Evolutionary conservation across 306 rosid species (phyloP).

Genomic region (Medicago ruthenica): DNA sequence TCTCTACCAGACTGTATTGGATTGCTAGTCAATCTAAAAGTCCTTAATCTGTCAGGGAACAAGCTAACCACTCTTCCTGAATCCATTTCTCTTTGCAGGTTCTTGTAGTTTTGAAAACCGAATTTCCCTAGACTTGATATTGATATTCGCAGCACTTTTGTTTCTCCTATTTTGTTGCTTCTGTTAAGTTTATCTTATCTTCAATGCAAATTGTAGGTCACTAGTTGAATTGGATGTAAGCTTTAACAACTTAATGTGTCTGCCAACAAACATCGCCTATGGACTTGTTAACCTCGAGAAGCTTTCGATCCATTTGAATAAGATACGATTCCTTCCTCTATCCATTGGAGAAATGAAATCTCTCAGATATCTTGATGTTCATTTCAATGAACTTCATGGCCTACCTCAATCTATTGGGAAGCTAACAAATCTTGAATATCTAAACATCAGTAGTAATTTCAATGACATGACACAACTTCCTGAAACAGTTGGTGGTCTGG

Average conservation of each 20-base stretch:
- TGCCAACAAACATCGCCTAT: slow-evolving; percentile 56
- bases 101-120: background rate
- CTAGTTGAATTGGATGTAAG: slow-evolving; percentile 58
- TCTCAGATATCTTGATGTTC: slow-evolving; percentile 59
- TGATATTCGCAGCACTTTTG: slow-evolving; percentile 4
- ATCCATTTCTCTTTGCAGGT: slow-evolving; percentile 62
- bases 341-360: slow-evolving; percentile 65
- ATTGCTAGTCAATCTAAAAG: slow-evolving; percentile 52
- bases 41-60: slow-evolving; percentile 55
- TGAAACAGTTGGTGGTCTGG: slow-evolving; percentile 54
- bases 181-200: slow-evolving; percentile 19
- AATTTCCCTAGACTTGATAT: background rate
- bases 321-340: slow-evolving; percentile 56
- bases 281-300: slow-evolving; percentile 56
- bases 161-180: slow-evolving; percentile 4
- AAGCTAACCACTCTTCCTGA: slow-evolving; percentile 56
- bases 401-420: slow-evolving; percentile 57
- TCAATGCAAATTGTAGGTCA: slow-evolving; percentile 43
- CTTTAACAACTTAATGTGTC: slow-evolving; percentile 56
- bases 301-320: slow-evolving; percentile 55
- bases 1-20: slow-evolving; percentile 56
- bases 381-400: slow-evolving; percentile 64
- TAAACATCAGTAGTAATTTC: slow-evolving; percentile 61
- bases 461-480: slow-evolving; percentile 59
- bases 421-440: slow-evolving; percentile 56